phyloP scores from a whole-genome alignment of 164 flowering plant genomes.

The Malania oleifera region DNA sequence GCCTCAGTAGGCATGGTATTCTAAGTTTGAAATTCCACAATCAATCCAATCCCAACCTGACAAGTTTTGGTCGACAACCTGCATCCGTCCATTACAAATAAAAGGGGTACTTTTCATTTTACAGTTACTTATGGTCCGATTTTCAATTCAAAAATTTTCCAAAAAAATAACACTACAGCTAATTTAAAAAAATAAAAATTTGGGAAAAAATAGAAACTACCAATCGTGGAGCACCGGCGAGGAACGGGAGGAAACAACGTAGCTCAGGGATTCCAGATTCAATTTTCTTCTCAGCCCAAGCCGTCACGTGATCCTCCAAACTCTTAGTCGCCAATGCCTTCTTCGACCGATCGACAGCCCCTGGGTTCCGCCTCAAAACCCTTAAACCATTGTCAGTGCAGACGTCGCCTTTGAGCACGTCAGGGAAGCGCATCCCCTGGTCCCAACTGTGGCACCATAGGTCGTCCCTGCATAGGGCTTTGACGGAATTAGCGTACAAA shows the following conservation, averaged over 20 bases:
- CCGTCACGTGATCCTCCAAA: background rate
- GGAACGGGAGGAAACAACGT: slow-evolving; percentile 30
- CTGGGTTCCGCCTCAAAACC: slow-evolving; percentile 17
- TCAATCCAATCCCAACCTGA: too few species aligned
- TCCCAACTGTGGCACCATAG: slow-evolving; percentile 15
- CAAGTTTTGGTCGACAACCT: too few species aligned
- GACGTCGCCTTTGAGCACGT: background rate
- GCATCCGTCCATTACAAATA: too few species aligned
- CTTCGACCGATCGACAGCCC: slow-evolving; percentile 13
- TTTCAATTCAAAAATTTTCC: too few species aligned
- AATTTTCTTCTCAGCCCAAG: slow-evolving; percentile 17
- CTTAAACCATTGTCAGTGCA: slow-evolving; percentile 6
- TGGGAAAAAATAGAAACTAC: slow-evolving; percentile 15
- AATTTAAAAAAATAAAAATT: background rate
- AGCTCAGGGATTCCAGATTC: slow-evolving; percentile 22
- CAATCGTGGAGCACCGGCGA: slow-evolving; percentile 28
- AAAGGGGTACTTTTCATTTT: too few species aligned
- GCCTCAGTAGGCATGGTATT: too few species aligned
- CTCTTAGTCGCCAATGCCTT: slow-evolving; percentile 13
- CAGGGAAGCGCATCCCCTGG: slow-evolving; percentile 8
- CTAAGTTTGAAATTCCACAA: too few species aligned
- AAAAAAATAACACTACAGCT: background rate
- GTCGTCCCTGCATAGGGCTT: slow-evolving; percentile 17
- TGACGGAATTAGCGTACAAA: slow-evolving; percentile 4
- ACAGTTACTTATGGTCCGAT: too few species aligned